Base-by-base conservation (phyloP, 306 rosid genomes). In the Casuarina cunninghamiana region DNA sequence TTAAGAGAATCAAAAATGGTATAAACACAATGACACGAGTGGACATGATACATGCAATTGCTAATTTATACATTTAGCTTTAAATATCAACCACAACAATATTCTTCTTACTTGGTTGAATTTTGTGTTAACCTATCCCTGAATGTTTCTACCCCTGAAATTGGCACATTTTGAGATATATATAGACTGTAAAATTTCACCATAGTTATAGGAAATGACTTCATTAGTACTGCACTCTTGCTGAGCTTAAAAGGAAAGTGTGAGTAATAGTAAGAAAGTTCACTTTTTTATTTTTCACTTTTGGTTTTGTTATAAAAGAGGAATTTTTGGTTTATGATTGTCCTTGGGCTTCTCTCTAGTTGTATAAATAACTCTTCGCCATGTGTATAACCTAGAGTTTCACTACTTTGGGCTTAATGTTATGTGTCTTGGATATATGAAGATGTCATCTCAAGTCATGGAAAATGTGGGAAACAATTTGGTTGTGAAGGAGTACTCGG, bases 401-500 rank as follows among this genome's bases (percentile, higher is more conserved):
- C 1, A 26, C 32, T 26, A 26, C 69, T 69, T 54, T 76, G 45
- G 66, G 75, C 79, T 73, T 83, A 76, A 43, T 75, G 53, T 57
- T 53, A 76, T 85, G 88, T 90, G 91, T 70, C 74, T 78, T 75
- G 61, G 71, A 53, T 71, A 53, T 69, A 26, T 44, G 66, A 57
- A 72, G 66, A 78, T 69, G 75, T 77, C 89, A 58, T 83, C 88
- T 44, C 83, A 76, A 73, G 75, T 73, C 77, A 46, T 74, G 72
- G 62, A 78, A 6, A 77, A 75, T 15, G 69, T 71, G 84, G 81
- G 76, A 65, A 82, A 74, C 75, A 82, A 79, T 82, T 75, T 48
- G 35, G 78, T 73, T 67, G 54, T 76, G 50, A 51, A 87, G 72
- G 90, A 78, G 51, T 70, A 72, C 68, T 26, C 53, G 53, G 78